phyloP scores from a whole-genome alignment of 345 rosid genomes.

The Isatis tinctoria region DNA sequence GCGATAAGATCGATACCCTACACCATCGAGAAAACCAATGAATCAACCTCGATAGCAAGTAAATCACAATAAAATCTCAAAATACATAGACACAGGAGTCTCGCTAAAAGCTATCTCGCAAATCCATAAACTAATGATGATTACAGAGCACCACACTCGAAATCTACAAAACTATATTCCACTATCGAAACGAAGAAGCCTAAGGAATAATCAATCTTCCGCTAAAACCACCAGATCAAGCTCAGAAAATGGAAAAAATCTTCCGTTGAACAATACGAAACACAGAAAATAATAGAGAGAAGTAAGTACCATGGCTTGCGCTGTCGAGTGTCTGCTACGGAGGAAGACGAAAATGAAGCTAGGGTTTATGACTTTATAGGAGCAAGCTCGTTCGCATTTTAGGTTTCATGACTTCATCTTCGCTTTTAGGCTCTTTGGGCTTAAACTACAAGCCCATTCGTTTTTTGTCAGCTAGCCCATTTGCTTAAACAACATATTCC shows the following conservation, averaged over 20 bases:
- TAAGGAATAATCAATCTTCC: background rate
- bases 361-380: constrained; percentile 43
- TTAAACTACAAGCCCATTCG: constrained; percentile 1
- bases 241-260: background rate
- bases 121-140: background rate
- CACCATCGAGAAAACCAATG: background rate
- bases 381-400: background rate
- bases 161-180: background rate
- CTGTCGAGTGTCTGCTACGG: constrained; percentile 14
- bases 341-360: background rate
- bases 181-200: background rate
- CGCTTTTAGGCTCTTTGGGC: background rate
- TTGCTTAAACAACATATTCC: no score
- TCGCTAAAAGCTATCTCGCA: background rate
- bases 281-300: background rate
- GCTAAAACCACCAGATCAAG: background rate
- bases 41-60: background rate
- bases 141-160: background rate
- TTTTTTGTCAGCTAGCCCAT: no score
- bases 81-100: background rate
- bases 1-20: constrained; percentile 94
- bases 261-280: background rate
- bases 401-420: constrained; percentile 10
- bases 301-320: constrained; percentile 38
- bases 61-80: background rate